phyloP scores from a whole-genome alignment of 2,329 filamentous ascomycete species.

The Paradendryphiella salina region DNA sequence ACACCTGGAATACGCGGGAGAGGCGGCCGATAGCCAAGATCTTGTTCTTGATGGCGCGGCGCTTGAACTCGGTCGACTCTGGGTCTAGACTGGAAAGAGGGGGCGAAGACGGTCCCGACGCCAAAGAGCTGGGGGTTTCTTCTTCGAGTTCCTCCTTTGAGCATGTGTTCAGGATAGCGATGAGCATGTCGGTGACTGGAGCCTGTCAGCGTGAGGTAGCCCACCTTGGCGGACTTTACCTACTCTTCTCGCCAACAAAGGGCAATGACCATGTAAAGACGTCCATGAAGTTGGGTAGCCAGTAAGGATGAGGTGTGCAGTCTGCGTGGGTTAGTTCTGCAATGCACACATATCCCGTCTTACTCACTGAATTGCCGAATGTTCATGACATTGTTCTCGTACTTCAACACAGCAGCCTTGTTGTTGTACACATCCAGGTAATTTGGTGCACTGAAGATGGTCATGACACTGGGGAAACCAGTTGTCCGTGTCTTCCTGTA shows the following conservation, averaged over 20 bases:
- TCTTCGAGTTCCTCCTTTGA: constrained; percentile 97
- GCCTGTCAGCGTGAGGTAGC: constrained; percentile 21
- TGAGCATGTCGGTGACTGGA: constrained; percentile 90
- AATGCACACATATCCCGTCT: neutral
- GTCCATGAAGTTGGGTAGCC: constrained; percentile 99
- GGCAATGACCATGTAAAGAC: constrained; percentile 99
- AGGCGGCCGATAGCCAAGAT: constrained; percentile 95
- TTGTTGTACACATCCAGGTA: constrained; percentile 99
- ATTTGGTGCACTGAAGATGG: constrained; percentile 98
- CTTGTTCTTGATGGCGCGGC: constrained; percentile 99
- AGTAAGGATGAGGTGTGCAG: constrained; percentile 98
- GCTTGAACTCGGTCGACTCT: constrained; percentile 90
- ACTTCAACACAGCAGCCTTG: constrained; percentile 97
- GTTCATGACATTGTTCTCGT: constrained; percentile 99
- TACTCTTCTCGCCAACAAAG: constrained; percentile 91
- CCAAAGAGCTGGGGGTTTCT: constrained; percentile 74
- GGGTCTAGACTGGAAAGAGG: constrained; percentile 68
- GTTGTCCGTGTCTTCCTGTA: constrained; percentile 98
- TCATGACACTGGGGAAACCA: constrained; percentile 99
- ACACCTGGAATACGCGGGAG: constrained; percentile 96
- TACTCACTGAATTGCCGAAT: constrained; percentile 84
- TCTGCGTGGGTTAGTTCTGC: constrained; percentile 49
- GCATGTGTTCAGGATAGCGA: constrained; percentile 96
- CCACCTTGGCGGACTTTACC: constrained; percentile 5
- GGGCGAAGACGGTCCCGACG: constrained; percentile 74